Conservation (phyloP, 2,329 filamentous ascomycete species). For the Onygena corvina region DNA sequence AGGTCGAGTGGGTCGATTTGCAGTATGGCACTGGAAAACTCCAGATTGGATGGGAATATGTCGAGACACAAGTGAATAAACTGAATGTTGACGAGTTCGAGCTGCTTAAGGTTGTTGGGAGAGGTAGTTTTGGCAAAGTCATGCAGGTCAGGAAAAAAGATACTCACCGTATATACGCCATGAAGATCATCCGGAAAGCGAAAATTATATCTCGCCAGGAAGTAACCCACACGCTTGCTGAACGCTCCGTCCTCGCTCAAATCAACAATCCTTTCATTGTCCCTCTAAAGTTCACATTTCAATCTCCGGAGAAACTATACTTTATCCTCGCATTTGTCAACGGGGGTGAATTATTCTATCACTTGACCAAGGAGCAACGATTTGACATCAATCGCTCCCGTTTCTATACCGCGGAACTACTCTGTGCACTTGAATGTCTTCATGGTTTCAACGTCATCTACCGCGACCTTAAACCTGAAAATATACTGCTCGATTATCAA, state of each 20-base stretch:
- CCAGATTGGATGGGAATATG: not conserved
- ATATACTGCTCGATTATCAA: conserved; percentile 15
- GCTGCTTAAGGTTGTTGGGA: too few relatives aligned
- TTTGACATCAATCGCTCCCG: conserved; percentile 12
- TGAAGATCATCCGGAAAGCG: not conserved
- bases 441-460: conserved; percentile 14
- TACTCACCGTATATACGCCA: not conserved
- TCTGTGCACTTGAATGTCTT: conserved; percentile 16
- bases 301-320: conserved; percentile 8
- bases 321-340: conserved; percentile 15
- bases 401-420: conserved; percentile 15
- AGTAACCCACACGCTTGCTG: too few relatives aligned
- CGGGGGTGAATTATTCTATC: conserved; percentile 15
- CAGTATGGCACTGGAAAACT: not conserved
- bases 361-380: conserved; percentile 12
- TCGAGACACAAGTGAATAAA: not conserved
- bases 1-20: not conserved
- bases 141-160: not conserved
- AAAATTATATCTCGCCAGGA: not conserved
- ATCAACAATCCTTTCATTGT: conserved; percentile 16
- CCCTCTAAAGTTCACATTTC: conserved; percentile 13
- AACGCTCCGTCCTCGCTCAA: too few relatives aligned
- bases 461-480: conserved; percentile 11
- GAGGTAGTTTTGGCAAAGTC: not conserved
- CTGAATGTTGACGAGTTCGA: too few relatives aligned